phyloP scores from a whole-genome alignment of 1,284 basidiomycete species.

The Xerocomus minutiporus region DNA sequence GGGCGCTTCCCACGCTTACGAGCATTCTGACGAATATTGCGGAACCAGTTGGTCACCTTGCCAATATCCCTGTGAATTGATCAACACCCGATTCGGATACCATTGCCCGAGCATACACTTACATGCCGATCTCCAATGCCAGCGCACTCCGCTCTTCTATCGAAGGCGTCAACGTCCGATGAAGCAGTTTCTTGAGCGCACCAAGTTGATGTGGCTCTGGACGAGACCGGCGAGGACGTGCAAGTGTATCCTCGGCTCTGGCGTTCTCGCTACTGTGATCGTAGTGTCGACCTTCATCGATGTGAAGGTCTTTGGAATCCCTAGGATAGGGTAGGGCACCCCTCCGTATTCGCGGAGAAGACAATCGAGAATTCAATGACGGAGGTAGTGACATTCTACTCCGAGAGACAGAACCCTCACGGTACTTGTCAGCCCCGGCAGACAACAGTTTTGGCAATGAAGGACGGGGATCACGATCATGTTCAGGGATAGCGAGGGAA shows the following conservation, averaged over 20 bases:
- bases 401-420: constrained; percentile 27
- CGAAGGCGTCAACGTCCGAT: constrained; percentile 66
- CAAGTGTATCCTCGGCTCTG: constrained; percentile 30
- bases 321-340: constrained; percentile 43
- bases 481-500: constrained; percentile 26
- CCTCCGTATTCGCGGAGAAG: constrained; percentile 40
- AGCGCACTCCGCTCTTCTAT: constrained; percentile 72
- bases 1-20: constrained; percentile 55
- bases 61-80: constrained; percentile 58
- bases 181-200: constrained; percentile 64
- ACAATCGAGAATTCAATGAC: constrained; percentile 24
- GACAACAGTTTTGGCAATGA: constrained; percentile 27
- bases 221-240: constrained; percentile 60
- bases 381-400: constrained; percentile 32
- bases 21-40: constrained; percentile 71
- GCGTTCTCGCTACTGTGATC: constrained; percentile 21
- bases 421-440: constrained; percentile 22
- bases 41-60: constrained; percentile 84
- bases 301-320: constrained; percentile 27
- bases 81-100: constrained; percentile 6
- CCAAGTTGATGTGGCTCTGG: constrained; percentile 73
- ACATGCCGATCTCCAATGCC: constrained; percentile 71
- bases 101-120: constrained; percentile 25
- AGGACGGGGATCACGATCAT: constrained; percentile 16
- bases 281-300: constrained; percentile 32